phyloP scores from a whole-genome alignment of 169 alveolate genomes.

The Plasmodium yoelii region DNA sequence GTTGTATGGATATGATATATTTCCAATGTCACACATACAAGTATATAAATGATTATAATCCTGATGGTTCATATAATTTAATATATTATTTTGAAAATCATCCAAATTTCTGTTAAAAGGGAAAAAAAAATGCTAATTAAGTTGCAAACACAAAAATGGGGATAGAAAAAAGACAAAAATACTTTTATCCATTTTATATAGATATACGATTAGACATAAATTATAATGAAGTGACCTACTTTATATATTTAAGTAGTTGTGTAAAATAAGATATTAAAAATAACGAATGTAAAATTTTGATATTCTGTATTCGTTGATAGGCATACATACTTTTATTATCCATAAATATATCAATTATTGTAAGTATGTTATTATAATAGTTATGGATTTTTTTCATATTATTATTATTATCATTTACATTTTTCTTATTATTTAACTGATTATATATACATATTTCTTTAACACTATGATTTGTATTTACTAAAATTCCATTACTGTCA shows the following conservation, averaged over 20 bases:
- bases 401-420: constrained; percentile 5
- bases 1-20: constrained; percentile 42
- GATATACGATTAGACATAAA: neutral
- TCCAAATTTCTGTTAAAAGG: constrained; percentile 23
- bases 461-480: constrained; percentile 43
- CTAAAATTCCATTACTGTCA: constrained; percentile 46
- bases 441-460: constrained; percentile 67
- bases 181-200: neutral
- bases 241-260: constrained; percentile 39
- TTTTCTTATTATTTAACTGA: constrained; percentile 24
- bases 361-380: constrained; percentile 36
- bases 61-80: constrained; percentile 53
- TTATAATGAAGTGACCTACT: neutral
- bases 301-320: constrained; percentile 46
- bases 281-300: constrained; percentile 38
- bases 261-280: constrained; percentile 61
- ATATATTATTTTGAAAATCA: constrained; percentile 37
- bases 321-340: constrained; percentile 73
- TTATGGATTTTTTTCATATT: constrained; percentile 11
- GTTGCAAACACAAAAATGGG: neutral
- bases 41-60: constrained; percentile 50
- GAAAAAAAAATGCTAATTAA: neutral
- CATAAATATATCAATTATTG: constrained; percentile 58
- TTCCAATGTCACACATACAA: constrained; percentile 62
- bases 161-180: neutral